Conservation (phyloP, 2,329 filamentous ascomycete genomes). For the Huntiella omanensis region DNA sequence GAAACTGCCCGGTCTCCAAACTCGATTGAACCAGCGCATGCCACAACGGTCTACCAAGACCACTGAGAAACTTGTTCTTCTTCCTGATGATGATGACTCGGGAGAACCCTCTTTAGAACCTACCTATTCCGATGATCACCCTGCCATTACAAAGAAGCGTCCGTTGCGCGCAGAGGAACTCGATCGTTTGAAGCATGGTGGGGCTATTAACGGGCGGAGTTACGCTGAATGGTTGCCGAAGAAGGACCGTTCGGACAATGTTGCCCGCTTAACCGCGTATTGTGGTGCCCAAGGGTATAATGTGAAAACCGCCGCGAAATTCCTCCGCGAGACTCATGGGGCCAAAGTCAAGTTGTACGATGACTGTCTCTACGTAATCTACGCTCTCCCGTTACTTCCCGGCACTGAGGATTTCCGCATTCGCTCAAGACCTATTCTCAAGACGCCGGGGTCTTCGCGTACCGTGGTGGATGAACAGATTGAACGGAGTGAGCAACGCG, state of each 20-base stretch:
- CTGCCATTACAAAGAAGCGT: constrained; percentile 14
- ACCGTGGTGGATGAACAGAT: constrained; percentile 89
- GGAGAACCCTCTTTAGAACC: constrained; percentile 25
- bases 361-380: constrained; percentile 90
- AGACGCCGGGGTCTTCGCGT: constrained; percentile 75
- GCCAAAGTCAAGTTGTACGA: constrained; percentile 94
- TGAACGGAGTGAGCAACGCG: constrained; percentile 72
- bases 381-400: constrained; percentile 74
- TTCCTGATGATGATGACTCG: constrained; percentile 58
- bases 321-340: constrained; percentile 70
- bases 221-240: constrained; percentile 90
- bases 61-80: constrained; percentile 86
- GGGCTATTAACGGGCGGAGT: constrained; percentile 55
- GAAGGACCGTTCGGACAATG: constrained; percentile 64
- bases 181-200: constrained; percentile 42
- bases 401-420: constrained; percentile 76
- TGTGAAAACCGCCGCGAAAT: constrained; percentile 70
- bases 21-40: constrained; percentile 37
- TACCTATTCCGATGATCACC: constrained; percentile 25
- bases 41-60: constrained; percentile 83
- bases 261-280: constrained; percentile 84
- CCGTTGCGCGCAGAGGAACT: constrained; percentile 52
- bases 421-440: constrained; percentile 75
- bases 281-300: constrained; percentile 91
- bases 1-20: constrained; percentile 18